Conservation (phyloP, 2,329 filamentous ascomycete genomes). For the Fusarium haematococcum region DNA sequence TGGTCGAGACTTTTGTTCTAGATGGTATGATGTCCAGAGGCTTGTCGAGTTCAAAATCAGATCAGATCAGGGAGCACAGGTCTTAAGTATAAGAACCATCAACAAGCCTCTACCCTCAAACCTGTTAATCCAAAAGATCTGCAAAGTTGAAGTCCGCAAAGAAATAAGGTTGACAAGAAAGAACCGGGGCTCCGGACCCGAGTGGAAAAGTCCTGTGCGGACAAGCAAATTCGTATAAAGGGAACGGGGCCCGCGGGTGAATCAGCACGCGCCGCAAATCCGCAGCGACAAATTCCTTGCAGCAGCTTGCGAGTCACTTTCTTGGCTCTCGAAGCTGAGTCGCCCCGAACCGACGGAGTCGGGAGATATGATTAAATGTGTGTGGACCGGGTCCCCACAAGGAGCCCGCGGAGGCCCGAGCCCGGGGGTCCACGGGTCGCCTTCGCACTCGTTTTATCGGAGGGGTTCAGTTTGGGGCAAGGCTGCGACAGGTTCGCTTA, state of each 20-base stretch:
- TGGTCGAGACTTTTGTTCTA: neutral
- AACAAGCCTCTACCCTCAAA: neutral
- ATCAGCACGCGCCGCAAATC: neutral
- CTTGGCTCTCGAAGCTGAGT: neutral
- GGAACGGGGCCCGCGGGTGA: neutral
- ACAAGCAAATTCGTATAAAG: neutral
- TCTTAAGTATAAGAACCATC: neutral
- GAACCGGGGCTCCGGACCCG: neutral
- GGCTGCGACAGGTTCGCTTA: neutral
- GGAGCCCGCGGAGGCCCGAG: constrained; percentile 26
- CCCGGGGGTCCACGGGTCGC: neutral
- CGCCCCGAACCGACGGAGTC: constrained; percentile 20
- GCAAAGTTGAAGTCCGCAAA: neutral
- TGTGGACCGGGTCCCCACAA: neutral
- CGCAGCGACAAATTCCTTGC: neutral
- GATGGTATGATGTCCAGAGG: neutral
- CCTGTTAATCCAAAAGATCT: neutral
- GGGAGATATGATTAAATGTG: neutral
- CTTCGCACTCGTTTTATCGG: neutral
- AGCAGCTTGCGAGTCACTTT: neutral
- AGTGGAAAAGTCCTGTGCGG: neutral
- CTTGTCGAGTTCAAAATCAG: neutral
- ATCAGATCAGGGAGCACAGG: neutral
- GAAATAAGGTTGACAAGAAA: neutral
- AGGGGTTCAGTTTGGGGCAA: neutral